phyloP scores from a whole-genome alignment of 345 rosid genomes.

The Psidium guajava region DNA sequence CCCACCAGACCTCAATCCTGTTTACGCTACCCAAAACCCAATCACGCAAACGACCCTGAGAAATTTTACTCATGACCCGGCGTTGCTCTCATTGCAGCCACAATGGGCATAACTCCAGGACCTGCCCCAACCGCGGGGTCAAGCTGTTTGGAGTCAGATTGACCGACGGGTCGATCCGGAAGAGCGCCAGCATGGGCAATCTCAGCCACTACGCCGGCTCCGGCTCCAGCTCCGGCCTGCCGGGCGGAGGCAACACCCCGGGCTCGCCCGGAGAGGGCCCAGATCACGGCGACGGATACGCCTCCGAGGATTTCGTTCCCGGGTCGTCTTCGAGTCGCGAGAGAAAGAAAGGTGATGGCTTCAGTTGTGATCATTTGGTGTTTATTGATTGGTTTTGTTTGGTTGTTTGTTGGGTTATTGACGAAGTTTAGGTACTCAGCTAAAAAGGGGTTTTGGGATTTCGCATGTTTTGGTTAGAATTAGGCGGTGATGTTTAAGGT shows the following conservation, averaged over 20 bases:
- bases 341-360: slow-evolving; percentile 69
- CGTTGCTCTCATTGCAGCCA: slow-evolving; percentile 99
- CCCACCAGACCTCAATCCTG: not conserved
- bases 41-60: slow-evolving; percentile 1
- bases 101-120: slow-evolving; percentile 98
- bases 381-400: not conserved
- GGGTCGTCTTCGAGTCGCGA: slow-evolving; percentile 92
- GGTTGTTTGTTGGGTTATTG: slow-evolving; percentile 18
- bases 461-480: not conserved
- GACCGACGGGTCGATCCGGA: slow-evolving; percentile 92
- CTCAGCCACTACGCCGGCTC: slow-evolving; percentile 62
- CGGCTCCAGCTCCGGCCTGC: slow-evolving; percentile 11
- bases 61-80: slow-evolving; percentile 50
- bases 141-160: slow-evolving; percentile 91
- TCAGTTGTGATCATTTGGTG: not conserved
- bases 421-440: slow-evolving; percentile 22
- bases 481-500: not conserved
- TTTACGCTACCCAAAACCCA: not conserved
- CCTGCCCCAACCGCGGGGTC: slow-evolving; percentile 93
- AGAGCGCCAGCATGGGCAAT: slow-evolving; percentile 97
- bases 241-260: not conserved
- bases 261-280: slow-evolving; percentile 25
- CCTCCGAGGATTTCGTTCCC: slow-evolving; percentile 90
- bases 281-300: slow-evolving; percentile 82
- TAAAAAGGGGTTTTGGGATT: not conserved